A percentile compares a stretch with the other conserved stretches of the same genome.
Conservation (phyloP, 2,329 filamentous ascomycete genomes). For the Acrocalymma vagum region DNA sequence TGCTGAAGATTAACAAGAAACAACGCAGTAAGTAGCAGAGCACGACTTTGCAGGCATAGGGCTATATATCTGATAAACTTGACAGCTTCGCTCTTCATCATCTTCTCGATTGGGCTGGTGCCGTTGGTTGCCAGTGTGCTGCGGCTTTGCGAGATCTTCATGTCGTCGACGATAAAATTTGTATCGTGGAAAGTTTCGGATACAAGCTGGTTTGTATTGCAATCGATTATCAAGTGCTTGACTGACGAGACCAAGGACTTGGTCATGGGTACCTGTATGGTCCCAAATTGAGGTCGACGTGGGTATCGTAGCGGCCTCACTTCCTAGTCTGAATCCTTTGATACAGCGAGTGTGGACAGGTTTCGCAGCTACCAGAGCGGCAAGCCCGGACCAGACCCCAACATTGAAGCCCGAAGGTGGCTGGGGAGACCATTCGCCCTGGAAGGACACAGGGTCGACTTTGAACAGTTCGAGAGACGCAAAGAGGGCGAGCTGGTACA, state of each 20-base stretch:
- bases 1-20: constrained; percentile 33
- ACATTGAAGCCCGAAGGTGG: too few species aligned
- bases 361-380: constrained; percentile 8
- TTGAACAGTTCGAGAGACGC: too few species aligned
- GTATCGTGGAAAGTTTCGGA: constrained; percentile 26
- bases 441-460: too few species aligned
- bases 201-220: constrained; percentile 29
- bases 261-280: constrained; percentile 39
- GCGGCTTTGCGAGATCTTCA: constrained; percentile 34
- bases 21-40: constrained; percentile 27
- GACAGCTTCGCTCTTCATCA: constrained; percentile 30
- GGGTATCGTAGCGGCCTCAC: constrained; percentile 35
- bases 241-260: constrained; percentile 17
- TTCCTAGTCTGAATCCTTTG: constrained; percentile 34
- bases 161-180: constrained; percentile 17
- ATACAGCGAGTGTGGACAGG: constrained; percentile 29
- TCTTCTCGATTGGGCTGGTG: constrained; percentile 36
- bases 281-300: constrained; percentile 41
- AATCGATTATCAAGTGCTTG: too few species aligned
- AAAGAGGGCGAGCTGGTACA: too few species aligned
- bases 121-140: constrained; percentile 36
- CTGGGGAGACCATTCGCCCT: too few species aligned
- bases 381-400: constrained; percentile 22
- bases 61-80: not conserved
- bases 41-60: not conserved